Conservation (phyloP, 257 asterid species). For the Solanum bulbocastanum region DNA sequence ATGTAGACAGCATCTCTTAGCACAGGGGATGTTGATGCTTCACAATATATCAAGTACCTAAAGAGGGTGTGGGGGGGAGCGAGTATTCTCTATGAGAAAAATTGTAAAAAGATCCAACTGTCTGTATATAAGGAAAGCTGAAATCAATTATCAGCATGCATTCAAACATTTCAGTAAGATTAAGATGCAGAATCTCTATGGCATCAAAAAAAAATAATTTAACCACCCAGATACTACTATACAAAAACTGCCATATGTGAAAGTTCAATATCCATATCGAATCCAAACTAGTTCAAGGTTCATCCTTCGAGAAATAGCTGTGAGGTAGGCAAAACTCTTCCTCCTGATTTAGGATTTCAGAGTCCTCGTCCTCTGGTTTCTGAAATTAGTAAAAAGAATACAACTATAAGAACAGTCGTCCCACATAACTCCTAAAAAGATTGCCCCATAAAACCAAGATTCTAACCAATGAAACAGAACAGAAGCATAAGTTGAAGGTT, state of each 20-base stretch:
- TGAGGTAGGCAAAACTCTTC: constrained; percentile 84
- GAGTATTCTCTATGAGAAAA: neutral
- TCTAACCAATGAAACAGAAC: neutral
- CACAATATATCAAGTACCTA: neutral
- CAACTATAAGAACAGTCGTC: neutral
- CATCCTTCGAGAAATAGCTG: constrained; percentile 50
- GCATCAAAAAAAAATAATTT: neutral
- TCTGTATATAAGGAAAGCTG: neutral
- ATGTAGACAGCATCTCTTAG: neutral
- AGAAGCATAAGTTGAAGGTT: neutral
- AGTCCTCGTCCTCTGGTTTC: constrained; percentile 82
- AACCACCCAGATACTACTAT: neutral
- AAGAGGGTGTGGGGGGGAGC: neutral
- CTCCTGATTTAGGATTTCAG: constrained; percentile 55
- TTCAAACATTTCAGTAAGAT: neutral
- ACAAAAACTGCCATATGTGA: neutral
- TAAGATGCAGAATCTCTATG: neutral
- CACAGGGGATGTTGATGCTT: neutral
- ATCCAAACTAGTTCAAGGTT: constrained; percentile 23
- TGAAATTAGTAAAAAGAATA: constrained; percentile 17
- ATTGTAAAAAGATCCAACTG: neutral
- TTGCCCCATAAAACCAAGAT: neutral
- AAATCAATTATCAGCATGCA: neutral
- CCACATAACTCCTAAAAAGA: neutral
- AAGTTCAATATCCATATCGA: neutral